Base-by-base conservation (phyloP, 164 flowering plant species). In the Macadamia tetraphylla region DNA sequence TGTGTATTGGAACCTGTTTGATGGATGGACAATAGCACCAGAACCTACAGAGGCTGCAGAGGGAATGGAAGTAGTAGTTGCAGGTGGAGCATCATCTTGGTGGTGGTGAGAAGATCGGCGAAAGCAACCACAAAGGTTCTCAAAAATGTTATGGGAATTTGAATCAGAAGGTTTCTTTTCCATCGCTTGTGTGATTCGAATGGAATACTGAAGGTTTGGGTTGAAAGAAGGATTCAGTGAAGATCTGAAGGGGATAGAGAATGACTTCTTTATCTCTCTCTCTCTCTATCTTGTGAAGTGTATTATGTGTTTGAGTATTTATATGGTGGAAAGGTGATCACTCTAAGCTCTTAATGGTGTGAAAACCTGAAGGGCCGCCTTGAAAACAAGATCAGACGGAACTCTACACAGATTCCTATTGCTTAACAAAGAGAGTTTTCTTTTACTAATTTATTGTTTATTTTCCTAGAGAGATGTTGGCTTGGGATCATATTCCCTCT, bases 71-170 rank as follows among this genome's bases (percentile, higher is more conserved):
- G 23, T 23, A 23, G 23, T 23, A 23, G 23, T 23, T 23, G 23
- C 23, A 23, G 18, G 62, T 29, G 46, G 61, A 23, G 30, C 11
- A 14, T 42, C 32, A 30, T 49, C 30, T 14, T 48, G 61, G 1
- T 62, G 30, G 6, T 18, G 58, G 23, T 23, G 13, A 31, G 81
- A 59, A 46, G 60, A 46, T 7, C 71, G 75, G 9, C 69, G 70
- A 51, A 79, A 6, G 29, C 74, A 73, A 30, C 62, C 70, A 51
- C 62, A 75, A 6, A 79, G 68, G 67, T 71, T 82, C 59, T 79
- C 80, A 67, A 78, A 77, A 13, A 66, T 62, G 30, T 68, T 71
- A 9, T 6, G 11, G 1, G 73, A 65, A 35, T 62, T 69, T 17
- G 69, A 11, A 32, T 43, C 6, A 32, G 18, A 35, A 40, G 64